Evolutionary conservation across 2,329 filamentous ascomycete species (phyloP), one percentile per base, ranked within the genome.

Genomic region (Talaromyces sp.): DNA sequence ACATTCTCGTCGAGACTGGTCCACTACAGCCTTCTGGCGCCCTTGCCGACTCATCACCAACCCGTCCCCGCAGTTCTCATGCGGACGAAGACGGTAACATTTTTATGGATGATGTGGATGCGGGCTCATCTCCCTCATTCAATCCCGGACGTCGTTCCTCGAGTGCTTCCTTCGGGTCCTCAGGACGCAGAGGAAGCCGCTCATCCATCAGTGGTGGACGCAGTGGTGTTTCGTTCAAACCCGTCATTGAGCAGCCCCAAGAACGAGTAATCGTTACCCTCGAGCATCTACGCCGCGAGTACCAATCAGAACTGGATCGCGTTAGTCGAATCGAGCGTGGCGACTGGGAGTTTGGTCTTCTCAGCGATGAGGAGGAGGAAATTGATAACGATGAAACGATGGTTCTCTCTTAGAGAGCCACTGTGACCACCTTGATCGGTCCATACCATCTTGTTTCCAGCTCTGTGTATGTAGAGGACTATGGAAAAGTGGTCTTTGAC

Each of bases 281-380:
- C 49, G 88, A 88, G 27, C 92, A 96, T 70, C 79, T 97, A 47
- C 83, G 92, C 66, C 90, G 88, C 72, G 89, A 93, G 69, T 99
- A 97, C 71, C 90, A 96, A 74, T 85, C 83, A 20, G 91, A 97
- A 73, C 77, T 99, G 66, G 94, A 99, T 74, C 83, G 91, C 57
- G 88, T 94, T 62, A 90, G 88, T 47, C 88, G 90, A 48, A 91
- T 97, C 70, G 87, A 94, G 74, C 89, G 90, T 67, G 91, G 95
- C 52, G 86, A 95, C 68, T 97, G 95, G 79, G 88, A 89, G 14
- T 90, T 97, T 68, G 80, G 75, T 36, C 74, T 71, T 37, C 60
- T 71, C 27, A 65, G 57, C 17, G 60, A 59, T 19, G 59, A 60
- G 5, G 62, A 63, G 1, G 64, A 61, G 47, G 57, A 56, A 4